Evolutionary conservation across 345 rosid species (phyloP).

Genomic region (Citrus hindsii): DNA sequence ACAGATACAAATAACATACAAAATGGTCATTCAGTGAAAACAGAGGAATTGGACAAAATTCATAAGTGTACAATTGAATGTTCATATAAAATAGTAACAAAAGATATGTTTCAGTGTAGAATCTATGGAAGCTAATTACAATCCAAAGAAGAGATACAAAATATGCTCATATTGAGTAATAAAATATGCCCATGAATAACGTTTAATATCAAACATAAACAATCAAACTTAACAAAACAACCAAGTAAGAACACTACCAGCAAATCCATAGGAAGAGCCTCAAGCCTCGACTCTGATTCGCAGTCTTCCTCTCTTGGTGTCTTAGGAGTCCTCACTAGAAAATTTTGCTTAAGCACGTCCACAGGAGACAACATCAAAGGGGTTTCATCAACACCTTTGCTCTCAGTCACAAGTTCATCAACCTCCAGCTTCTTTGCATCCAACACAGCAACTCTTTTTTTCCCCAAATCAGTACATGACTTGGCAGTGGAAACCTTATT

Average conservation of each 20-base stretch:
- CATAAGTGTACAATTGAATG: neutral
- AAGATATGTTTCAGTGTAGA: neutral
- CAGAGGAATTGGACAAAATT: neutral
- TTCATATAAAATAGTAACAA: neutral
- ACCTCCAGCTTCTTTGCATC: constrained; percentile 39
- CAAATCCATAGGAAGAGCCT: constrained; percentile 84
- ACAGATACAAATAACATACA: neutral
- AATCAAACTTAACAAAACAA: neutral
- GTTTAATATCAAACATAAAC: neutral
- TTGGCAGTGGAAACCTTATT: constrained; percentile 47
- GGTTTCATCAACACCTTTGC: constrained; percentile 38
- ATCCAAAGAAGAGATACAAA: neutral
- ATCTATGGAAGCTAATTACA: neutral
- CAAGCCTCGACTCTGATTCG: constrained; percentile 66
- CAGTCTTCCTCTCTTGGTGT: constrained; percentile 57
- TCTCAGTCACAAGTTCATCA: constrained; percentile 22
- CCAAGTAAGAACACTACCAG: constrained; percentile 45
- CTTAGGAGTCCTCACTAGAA: constrained; percentile 60
- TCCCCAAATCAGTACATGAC: constrained; percentile 71
- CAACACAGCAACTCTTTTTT: constrained; percentile 55
- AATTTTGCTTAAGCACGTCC: constrained; percentile 40
- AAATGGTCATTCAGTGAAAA: neutral
- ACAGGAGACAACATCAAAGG: constrained; percentile 62
- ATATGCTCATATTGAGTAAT: too few relatives aligned
- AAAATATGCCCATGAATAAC: neutral